Evolutionary conservation across 2,329 filamentous ascomycete species (phyloP).

Genomic region (Microcyclospora pomicola): DNA sequence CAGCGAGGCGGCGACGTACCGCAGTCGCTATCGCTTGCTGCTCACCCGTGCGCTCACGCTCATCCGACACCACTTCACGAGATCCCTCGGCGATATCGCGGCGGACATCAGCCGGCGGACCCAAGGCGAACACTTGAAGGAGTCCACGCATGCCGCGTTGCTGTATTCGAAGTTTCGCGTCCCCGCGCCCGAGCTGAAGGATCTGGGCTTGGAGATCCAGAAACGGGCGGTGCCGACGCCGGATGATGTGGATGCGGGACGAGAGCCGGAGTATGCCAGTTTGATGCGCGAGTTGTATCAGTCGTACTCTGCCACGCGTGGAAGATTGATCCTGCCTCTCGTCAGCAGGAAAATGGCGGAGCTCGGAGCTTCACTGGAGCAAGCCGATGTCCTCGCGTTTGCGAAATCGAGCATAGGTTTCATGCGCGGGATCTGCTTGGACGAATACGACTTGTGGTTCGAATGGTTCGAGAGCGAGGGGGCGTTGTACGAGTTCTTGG

Average conservation of each 20-base stretch:
- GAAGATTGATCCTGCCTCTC: slow-evolving; percentile 46
- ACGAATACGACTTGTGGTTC: slow-evolving; percentile 54
- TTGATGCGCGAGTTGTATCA: slow-evolving; percentile 52
- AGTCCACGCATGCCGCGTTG: slow-evolving; percentile 57
- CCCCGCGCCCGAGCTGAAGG: slow-evolving; percentile 50
- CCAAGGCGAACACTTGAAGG: slow-evolving; percentile 53
- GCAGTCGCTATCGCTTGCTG: slow-evolving; percentile 73
- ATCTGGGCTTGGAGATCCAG: slow-evolving; percentile 53
- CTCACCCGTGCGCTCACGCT: slow-evolving; percentile 55
- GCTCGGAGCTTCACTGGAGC: slow-evolving; percentile 44
- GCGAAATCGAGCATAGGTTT: slow-evolving; percentile 52
- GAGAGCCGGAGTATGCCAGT: slow-evolving; percentile 51
- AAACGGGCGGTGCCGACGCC: slow-evolving; percentile 45
- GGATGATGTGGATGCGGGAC: slow-evolving; percentile 34
- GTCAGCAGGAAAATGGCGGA: slow-evolving; percentile 47
- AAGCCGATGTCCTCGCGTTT: slow-evolving; percentile 51
- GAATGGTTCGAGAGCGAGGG: slow-evolving; percentile 53
- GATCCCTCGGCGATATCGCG: slow-evolving; percentile 47
- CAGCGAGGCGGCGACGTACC: slow-evolving; percentile 74
- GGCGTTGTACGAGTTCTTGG: slow-evolving; percentile 51
- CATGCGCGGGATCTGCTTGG: slow-evolving; percentile 49
- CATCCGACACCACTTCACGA: slow-evolving; percentile 53
- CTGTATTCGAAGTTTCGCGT: slow-evolving; percentile 59
- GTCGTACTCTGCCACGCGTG: slow-evolving; percentile 46
- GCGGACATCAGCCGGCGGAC: slow-evolving; percentile 49